A percentile compares a stretch with the other conserved stretches of the same genome.
phyloP scores from a whole-genome alignment of 495 filamentous ascomycete genomes.

The Platismatia glauca region DNA sequence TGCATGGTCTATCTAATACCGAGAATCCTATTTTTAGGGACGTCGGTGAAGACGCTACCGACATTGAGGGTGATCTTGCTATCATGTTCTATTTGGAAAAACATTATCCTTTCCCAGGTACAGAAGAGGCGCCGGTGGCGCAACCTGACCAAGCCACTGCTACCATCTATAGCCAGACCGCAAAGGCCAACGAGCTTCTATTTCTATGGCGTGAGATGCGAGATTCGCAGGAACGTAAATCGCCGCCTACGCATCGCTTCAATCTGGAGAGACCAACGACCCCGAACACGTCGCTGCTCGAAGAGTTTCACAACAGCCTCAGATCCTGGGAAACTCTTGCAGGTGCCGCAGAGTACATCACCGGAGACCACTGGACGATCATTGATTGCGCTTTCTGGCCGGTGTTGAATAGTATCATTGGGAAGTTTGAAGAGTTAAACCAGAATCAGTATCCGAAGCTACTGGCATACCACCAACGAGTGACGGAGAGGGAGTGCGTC shows the following conservation, averaged over 20 bases:
- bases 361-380: slow-evolving; percentile 45
- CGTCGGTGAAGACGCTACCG: slow-evolving; percentile 39
- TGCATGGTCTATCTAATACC: slow-evolving; percentile 22
- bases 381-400: slow-evolving; percentile 71
- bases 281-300: slow-evolving; percentile 16
- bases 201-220: slow-evolving; percentile 30
- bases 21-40: slow-evolving; percentile 44
- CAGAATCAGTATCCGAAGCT: slow-evolving; percentile 35
- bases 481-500: slow-evolving; percentile 42
- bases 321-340: slow-evolving; percentile 43
- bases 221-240: slow-evolving; percentile 7
- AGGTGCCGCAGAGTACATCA: slow-evolving; percentile 44
- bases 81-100: slow-evolving; percentile 50
- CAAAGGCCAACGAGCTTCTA: slow-evolving; percentile 33
- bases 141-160: slow-evolving; percentile 28
- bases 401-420: slow-evolving; percentile 50
- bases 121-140: slow-evolving; percentile 24
- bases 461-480: slow-evolving; percentile 44
- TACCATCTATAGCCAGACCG: slow-evolving; percentile 30
- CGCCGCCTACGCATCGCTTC: slow-evolving; percentile 14
- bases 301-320: slow-evolving; percentile 31
- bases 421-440: slow-evolving; percentile 25
- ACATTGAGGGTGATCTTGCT: slow-evolving; percentile 37
- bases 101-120: slow-evolving; percentile 31
- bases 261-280: slow-evolving; percentile 15